phyloP scores from a whole-genome alignment of 148 eudicot genomes.

The Rhododendron williamsianum region DNA sequence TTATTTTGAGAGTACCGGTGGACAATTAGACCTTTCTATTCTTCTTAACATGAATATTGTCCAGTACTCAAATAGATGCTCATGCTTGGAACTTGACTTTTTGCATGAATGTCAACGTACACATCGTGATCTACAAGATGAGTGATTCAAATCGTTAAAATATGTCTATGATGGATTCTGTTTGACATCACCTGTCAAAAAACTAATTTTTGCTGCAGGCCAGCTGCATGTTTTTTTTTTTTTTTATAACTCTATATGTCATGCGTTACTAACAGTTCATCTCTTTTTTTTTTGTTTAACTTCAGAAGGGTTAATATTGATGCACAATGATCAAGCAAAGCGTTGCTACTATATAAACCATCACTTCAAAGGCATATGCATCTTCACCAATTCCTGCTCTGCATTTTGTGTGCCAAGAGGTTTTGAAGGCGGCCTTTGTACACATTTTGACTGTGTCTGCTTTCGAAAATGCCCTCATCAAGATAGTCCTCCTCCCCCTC shows the following conservation, averaged over 20 bases:
- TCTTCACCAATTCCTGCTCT: neutral
- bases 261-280: neutral
- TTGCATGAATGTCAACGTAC: no score
- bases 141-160: no score
- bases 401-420: neutral
- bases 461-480: neutral
- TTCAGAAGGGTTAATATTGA: neutral
- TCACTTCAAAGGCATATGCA: neutral
- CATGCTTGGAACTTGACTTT: no score
- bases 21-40: no score
- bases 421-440: neutral
- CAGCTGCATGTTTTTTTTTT: no score
- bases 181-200: no score
- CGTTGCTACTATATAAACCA: conserved; percentile 6
- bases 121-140: no score
- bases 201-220: no score
- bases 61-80: no score
- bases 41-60: no score
- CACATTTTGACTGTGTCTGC: neutral
- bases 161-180: no score
- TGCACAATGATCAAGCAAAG: neutral
- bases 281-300: neutral
- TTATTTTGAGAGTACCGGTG: no score
- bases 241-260: neutral
- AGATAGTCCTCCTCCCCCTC: neutral